Evolutionary conservation across 805 yeast species (phyloP).

Genomic region (Wickerhamiella lipophila): DNA sequence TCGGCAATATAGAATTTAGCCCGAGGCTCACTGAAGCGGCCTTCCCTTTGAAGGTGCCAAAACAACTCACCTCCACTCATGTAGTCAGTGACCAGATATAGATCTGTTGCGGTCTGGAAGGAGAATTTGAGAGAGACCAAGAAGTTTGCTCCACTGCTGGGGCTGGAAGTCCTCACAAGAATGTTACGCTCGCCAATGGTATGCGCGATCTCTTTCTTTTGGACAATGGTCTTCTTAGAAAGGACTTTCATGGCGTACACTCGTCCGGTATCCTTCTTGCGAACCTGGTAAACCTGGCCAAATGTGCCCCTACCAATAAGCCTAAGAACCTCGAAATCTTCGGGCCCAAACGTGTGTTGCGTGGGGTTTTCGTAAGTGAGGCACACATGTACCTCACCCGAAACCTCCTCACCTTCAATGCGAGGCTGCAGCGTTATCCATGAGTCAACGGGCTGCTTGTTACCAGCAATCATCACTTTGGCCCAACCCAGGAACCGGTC

Average conservation of each 20-base stretch:
- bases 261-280: conserved; percentile 76
- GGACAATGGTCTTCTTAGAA: conserved; percentile 87
- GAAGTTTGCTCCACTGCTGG: conserved; percentile 63
- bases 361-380: conserved; percentile 59
- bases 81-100: conserved; percentile 88
- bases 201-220: conserved; percentile 94
- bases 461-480: conserved; percentile 31
- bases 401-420: conserved; percentile 57
- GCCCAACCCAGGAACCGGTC: conserved; percentile 78
- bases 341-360: conserved; percentile 70
- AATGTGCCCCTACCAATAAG: conserved; percentile 92
- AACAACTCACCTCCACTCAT: conserved; percentile 97
- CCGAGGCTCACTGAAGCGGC: conserved; percentile 81
- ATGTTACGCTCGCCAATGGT: conserved; percentile 96
- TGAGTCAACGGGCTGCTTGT: conserved; percentile 34
- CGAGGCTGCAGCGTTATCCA: conserved; percentile 72
- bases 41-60: conserved; percentile 95
- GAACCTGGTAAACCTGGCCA: conserved; percentile 95
- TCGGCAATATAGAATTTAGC: conserved; percentile 97
- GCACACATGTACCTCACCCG: conserved; percentile 65
- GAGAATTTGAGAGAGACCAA: conserved; percentile 93
- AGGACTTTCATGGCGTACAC: conserved; percentile 96
- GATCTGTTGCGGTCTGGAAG: conserved; percentile 87
- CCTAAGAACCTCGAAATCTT: conserved; percentile 84
- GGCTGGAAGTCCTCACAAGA: conserved; percentile 75